phyloP scores from a whole-genome alignment of 2,329 filamentous ascomycete genomes.

The Aspergillus hiratsukae region DNA sequence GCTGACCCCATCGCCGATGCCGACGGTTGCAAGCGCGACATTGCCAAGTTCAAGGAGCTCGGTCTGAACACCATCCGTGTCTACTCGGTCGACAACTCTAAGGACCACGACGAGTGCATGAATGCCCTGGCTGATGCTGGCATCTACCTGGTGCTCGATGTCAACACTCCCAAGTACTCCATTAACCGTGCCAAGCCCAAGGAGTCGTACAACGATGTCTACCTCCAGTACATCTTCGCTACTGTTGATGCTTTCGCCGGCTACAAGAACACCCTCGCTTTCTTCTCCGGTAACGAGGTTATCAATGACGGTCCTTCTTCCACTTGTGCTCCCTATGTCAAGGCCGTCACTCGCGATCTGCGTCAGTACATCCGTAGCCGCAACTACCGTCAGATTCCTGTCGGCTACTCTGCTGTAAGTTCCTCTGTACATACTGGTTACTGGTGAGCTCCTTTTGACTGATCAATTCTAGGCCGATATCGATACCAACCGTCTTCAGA shows the following conservation, averaged over 20 bases:
- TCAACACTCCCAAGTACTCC: constrained; percentile 88
- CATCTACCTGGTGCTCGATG: constrained; percentile 88
- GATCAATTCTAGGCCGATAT: constrained; percentile 61
- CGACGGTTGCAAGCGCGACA: constrained; percentile 69
- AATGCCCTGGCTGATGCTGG: constrained; percentile 70
- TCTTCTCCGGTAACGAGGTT: constrained; percentile 79
- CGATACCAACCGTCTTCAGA: constrained; percentile 76
- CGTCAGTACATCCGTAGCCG: constrained; percentile 63
- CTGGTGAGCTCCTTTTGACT: not conserved
- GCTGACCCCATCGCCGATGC: constrained; percentile 72
- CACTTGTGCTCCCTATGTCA: constrained; percentile 66
- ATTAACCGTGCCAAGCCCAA: constrained; percentile 72
- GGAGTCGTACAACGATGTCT: constrained; percentile 78
- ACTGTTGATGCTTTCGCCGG: constrained; percentile 79
- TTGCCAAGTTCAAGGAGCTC: constrained; percentile 74
- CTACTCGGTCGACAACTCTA: constrained; percentile 85
- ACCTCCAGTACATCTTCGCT: constrained; percentile 81
- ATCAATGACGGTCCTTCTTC: constrained; percentile 67
- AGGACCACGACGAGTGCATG: constrained; percentile 83
- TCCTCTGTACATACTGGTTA: not conserved
- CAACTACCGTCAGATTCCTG: constrained; percentile 62
- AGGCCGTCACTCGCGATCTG: constrained; percentile 74
- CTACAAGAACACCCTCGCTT: constrained; percentile 82
- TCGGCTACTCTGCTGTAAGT: constrained; percentile 61
- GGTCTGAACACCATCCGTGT: constrained; percentile 89